Evolutionary conservation across 1,284 basidiomycete genomes (phyloP).

Genomic region (Nidula niveotomentosa): DNA sequence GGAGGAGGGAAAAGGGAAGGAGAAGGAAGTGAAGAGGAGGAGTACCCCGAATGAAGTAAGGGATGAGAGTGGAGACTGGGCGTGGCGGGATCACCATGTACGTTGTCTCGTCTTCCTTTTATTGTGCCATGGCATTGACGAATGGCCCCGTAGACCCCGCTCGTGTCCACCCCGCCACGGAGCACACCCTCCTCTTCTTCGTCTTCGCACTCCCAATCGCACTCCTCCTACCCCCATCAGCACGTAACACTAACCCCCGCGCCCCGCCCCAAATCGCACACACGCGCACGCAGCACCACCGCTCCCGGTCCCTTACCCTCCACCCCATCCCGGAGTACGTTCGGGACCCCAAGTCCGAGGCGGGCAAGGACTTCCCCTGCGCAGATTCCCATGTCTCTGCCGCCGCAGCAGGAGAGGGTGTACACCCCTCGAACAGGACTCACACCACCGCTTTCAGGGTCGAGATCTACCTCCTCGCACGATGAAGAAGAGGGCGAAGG

Average conservation of each 20-base stretch:
- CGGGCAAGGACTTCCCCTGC: neutral
- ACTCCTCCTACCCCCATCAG: no score
- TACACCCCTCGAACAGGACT: constrained; percentile 6
- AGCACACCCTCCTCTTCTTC: neutral
- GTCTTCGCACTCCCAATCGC: neutral
- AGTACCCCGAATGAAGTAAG: constrained; percentile 19
- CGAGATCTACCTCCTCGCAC: neutral
- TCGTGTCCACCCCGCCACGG: neutral
- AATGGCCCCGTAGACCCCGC: neutral
- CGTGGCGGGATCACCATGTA: constrained; percentile 17
- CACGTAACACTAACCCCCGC: no score
- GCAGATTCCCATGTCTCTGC: neutral
- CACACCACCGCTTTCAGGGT: constrained; percentile 20
- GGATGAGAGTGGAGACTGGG: constrained; percentile 27
- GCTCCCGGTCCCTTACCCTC: neutral
- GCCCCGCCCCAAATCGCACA: no score
- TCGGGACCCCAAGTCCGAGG: no score
- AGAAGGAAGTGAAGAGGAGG: neutral
- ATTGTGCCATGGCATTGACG: neutral
- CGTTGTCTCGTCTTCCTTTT: constrained; percentile 1
- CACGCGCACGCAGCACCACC: neutral
- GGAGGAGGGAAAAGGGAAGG: neutral
- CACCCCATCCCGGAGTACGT: no score
- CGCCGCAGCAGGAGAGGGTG: neutral
- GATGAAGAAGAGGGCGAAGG: constrained; percentile 14